A percentile compares a stretch with the other conserved stretches of the same genome.
These are phyloP conservation scores for Suillus weaverae DNA, from an alignment of 768 basidiomycete genomes.

Conservation along the genomic window DNA sequence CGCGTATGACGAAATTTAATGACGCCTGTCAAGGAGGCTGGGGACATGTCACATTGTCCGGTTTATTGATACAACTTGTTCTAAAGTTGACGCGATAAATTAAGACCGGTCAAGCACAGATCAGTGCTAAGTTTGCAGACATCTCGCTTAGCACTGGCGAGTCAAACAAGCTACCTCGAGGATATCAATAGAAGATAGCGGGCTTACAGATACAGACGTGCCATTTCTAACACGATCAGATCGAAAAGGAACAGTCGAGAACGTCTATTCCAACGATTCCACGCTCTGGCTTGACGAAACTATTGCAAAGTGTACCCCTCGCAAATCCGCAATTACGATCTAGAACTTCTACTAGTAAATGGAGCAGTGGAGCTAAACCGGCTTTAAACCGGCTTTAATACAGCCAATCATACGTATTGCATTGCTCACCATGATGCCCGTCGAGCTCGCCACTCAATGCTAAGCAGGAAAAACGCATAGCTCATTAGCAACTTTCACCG, in stretches of 20 bases:
- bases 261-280: background rate
- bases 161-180: background rate
- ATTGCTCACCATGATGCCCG: slow-evolving; percentile 15
- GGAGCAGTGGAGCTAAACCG: background rate
- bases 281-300: background rate
- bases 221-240: background rate
- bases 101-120: background rate
- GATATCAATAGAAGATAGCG: background rate
- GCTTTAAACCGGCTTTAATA: slow-evolving; percentile 1
- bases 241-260: background rate
- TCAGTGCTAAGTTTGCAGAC: background rate
- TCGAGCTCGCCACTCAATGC: background rate
- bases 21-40: background rate
- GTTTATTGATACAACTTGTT: background rate
- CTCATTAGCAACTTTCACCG: background rate
- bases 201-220: background rate
- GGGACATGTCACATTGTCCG: background rate
- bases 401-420: slow-evolving; percentile 10
- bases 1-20: background rate
- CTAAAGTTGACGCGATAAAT: background rate
- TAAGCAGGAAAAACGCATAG: background rate
- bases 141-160: background rate
- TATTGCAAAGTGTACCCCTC: background rate
- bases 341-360: background rate
- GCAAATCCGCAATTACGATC: background rate